Base-by-base conservation (phyloP, 495 filamentous ascomycete species). In the Lophiotrema nucula region DNA sequence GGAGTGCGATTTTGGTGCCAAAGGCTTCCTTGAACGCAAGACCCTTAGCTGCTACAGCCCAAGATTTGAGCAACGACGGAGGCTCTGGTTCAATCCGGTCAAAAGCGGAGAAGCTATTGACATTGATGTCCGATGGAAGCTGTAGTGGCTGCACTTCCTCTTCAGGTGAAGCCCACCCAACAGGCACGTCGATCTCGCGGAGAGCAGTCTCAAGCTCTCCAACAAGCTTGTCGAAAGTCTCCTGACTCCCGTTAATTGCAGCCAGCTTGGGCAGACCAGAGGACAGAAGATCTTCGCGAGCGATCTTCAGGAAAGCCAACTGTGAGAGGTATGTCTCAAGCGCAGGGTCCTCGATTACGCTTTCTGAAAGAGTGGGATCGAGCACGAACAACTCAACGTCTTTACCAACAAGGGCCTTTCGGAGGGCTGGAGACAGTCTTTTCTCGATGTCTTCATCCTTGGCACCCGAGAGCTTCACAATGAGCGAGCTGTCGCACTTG, bases 1-100 rank as follows among this genome's bases (percentile, higher is more conserved):
- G 87, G 18, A 97, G 83, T 35, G 78, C 77, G 55, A 75, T 74
- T 66, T 82, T 77, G 18, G 88, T 92, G 44, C 79, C 83, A 63
- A 90, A 96, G 11, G 91, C 93, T 76, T 98, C 95, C 76, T 92
- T 96, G 83, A 98, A 98, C 8, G 82, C 81, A 51, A 98, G 77
- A 24, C 86, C 89, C 72, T 93, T 91, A 2, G 93, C 95, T 52
- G 84, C 89, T 39, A 83, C 83, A 68, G 88, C 76, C 86, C 90
- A 95, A 65, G 82, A 79, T 63, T 82, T 83, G 64, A 96, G 82
- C 41, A 84, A 73, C 3, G 78, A 73, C 0, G 81, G 76, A 44
- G 85, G 80, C 68, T 91, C 87, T 1, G 73, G 24, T 63, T 95
- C 89, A 38, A 81, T 75, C 73, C 90, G 93, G 46, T 92, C 81